Base-by-base conservation (phyloP, 768 basidiomycete genomes). In the Pisolithus tinctorius region DNA sequence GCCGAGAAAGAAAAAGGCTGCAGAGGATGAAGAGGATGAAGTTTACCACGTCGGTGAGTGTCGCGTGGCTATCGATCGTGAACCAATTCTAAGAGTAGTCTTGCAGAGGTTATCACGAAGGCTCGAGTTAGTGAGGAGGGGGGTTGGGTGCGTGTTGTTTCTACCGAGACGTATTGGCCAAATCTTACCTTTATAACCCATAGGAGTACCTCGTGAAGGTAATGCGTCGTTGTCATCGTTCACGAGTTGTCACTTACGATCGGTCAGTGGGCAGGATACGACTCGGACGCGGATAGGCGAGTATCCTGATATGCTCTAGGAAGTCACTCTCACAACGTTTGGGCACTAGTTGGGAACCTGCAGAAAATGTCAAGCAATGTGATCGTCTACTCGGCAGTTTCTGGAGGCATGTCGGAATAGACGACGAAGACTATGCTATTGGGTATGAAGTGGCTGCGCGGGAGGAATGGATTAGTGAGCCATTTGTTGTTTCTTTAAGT, bases 171-270 rank as follows among this genome's bases (percentile, higher is more conserved):
- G 10, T 16, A 27, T 39, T 23, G 36, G 37, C 49, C 30, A 42
- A n/a, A 47, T 42, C 40, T 46, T n/a, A 48, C 16, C 25, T 40
- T 36, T 41, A 14, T 30, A 23, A 6, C 40, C 39, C 52, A 30
- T 42, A 83, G 86, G 79, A 85, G 67, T 88, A 88, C 57, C 62
- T 59, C 48, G 85, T 88, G 38, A 87, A 87, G 74, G 86, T 86
- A 53, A 53, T 51, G 37, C 20, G 13, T 29, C 23, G 26, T 43
- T 34, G 23, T 13, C 44, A 23, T 44, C 34, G 8, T 9, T 14
- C 13, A 13, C 27, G 8, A 45, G 4, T 45, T 25, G 11, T 47
- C 47, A 50, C 52, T 54, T 48, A 53, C 49, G 45, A 20, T 26
- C 25, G 45, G 49, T 26, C n/a, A 88, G 86, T 88, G 86, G 86